Base-by-base conservation (phyloP, 2,329 filamentous ascomycete genomes). In the Corinectria fuckeliana region DNA sequence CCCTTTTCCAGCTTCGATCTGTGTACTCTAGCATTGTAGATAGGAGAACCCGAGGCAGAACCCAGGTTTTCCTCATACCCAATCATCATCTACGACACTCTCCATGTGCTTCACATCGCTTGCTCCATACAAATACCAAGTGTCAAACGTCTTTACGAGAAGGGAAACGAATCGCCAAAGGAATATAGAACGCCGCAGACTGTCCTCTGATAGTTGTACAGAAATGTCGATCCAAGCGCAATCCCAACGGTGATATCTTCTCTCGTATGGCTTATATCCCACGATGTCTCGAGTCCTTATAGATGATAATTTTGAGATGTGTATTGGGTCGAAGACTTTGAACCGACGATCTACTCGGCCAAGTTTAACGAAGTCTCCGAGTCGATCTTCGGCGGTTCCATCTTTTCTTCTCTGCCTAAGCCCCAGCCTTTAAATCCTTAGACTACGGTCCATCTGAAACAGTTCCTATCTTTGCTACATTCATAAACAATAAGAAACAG, bases 11-110 rank as follows among this genome's bases (percentile, higher is more conserved):
- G 71, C 70, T 82, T 82, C 78, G 80, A 77, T 80, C 83, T 82
- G 79, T 88, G 83, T 85, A 86, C 81, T 87, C 82, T 88, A 88
- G 85, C 84, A 85, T 85, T 88, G 85, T 88, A 88, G 85, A 88
- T 87, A 86, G 77, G 78, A 80, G 76, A 78, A 75, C 64, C 72
- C 67, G 65, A 72, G 66, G 69, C 65, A 69, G 67, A 73, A 71
- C 64, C 59, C 65, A 67, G 69, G 66, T 71, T 74, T 71, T 73
- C 67, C 73, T 75, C 65, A 70, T 71, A 69, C 65, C 67, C 68
- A 65, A 63, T 61, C 65, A 60, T 52, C 48, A 63, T 62, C 63
- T 67, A 62, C 58, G 65, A 56, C 50, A 50, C 66, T 68, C 65
- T 54, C 61, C 66, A 50, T 69, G 65, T 69, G 64, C 57, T 66